phyloP scores from a whole-genome alignment of 352 stramenopile species.

The Peronospora tabacina region DNA sequence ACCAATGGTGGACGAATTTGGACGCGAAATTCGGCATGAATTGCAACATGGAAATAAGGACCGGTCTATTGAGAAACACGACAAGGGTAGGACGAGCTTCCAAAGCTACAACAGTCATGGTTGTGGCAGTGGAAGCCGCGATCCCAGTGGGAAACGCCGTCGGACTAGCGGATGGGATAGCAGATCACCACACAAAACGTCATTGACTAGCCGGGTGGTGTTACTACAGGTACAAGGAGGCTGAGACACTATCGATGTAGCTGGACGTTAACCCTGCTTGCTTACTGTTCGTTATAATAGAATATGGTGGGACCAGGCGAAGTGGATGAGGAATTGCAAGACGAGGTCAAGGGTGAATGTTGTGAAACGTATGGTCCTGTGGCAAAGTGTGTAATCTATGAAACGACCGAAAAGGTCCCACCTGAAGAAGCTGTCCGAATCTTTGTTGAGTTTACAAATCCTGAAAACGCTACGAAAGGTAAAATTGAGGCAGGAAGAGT shows the following conservation, averaged over 20 bases:
- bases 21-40: constrained; percentile 22
- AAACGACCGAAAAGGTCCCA: constrained; percentile 38
- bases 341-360: constrained; percentile 87
- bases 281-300: constrained; percentile 25
- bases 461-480: constrained; percentile 74
- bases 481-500: constrained; percentile 6
- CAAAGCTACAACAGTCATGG: constrained; percentile 1
- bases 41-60: constrained; percentile 15
- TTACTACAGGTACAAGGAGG: constrained; percentile 23
- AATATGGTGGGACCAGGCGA: constrained; percentile 89
- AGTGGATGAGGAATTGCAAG: constrained; percentile 83
- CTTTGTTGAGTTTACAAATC: constrained; percentile 81
- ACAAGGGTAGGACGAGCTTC: constrained; percentile 3
- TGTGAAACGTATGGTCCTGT: constrained; percentile 75
- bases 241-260: background rate
- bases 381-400: constrained; percentile 63
- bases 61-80: constrained; percentile 1
- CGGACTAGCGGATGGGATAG: constrained; percentile 27
- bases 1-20: constrained; percentile 25
- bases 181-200: constrained; percentile 1
- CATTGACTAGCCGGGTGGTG: constrained; percentile 24
- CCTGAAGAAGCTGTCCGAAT: constrained; percentile 81
- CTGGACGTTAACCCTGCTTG: background rate
- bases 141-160: constrained; percentile 18
- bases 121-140: constrained; percentile 1